Evolutionary conservation across 116 monocot species (phyloP), one percentile per base, ranked within the genome.

Genomic region (Cymodocea nodosa): DNA sequence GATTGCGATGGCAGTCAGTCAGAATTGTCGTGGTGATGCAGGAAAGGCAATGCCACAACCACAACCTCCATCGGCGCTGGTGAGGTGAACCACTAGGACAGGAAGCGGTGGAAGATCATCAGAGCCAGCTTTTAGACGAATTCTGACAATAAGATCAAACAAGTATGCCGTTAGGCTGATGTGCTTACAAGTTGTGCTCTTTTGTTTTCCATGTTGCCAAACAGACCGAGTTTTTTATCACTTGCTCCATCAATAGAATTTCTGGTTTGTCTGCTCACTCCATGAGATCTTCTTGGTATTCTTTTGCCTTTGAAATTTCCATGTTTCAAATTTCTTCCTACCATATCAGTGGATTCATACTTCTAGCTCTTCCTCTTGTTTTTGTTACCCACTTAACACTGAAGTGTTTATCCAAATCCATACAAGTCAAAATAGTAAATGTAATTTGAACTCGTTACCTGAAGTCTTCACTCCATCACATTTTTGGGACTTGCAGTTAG

Each of bases 111-210:
- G 39, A 71, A 37, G 36, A 16, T 71, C 40, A 7, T 56, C 2
- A 71, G 71, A n/a, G n/a, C n/a, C n/a, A 36, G 71, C 63, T 5
- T 62, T 61, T 9, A 71, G 63, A 23, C 53, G 22, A 20, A 2
- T 58, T 20, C 19, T 58, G 5, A 6, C 23, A 19, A 23, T 23
- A 23, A 58, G 62, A 37, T n/a, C 24, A 1, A 58, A 58, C 58
- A 58, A 10, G 18, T 16, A 13, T 16, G 4, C 53, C 17, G 12
- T 16, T 16, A 17, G 17, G 53, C 17, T 6, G 39, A 53, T 4
- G 17, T 17, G 53, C n/a, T n/a, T 53, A 13, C 16, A 53, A 17
- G 15, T 17, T 16, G 15, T 53, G n/a, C 53, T 39, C 2, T 9
- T 39, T 39, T 9, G 7, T 9, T 39, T 39, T 39, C 39, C 2